Conservation (phyloP, 495 filamentous ascomycete species). For the Aspergillus panamensis region DNA sequence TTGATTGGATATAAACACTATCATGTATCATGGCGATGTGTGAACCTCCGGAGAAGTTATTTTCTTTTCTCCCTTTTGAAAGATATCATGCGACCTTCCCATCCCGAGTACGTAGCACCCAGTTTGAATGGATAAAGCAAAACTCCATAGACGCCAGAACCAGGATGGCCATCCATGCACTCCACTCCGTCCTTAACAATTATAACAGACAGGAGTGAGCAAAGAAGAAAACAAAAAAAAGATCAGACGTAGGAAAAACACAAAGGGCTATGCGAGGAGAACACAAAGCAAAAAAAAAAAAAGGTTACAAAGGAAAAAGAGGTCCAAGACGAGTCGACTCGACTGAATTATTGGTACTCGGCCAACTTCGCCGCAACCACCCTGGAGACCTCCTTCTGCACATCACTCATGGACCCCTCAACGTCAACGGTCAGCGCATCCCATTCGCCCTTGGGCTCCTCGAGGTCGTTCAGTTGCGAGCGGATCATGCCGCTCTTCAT, state of each 20-base stretch:
- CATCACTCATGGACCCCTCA: slow-evolving; percentile 56
- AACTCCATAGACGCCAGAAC: slow-evolving; percentile 27
- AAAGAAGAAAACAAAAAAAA: slow-evolving; percentile 4
- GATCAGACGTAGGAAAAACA: slow-evolving; percentile 1
- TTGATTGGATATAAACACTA: too few relatives aligned
- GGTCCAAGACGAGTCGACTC: slow-evolving; percentile 15
- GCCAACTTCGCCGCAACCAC: slow-evolving; percentile 45
- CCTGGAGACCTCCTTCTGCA: slow-evolving; percentile 61
- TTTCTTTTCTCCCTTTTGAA: background rate
- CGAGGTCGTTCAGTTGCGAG: slow-evolving; percentile 80
- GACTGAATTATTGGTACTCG: slow-evolving; percentile 31
- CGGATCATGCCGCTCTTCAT: slow-evolving; percentile 99
- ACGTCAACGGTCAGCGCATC: slow-evolving; percentile 87
- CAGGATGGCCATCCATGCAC: slow-evolving; percentile 5
- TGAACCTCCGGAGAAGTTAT: background rate
- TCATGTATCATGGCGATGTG: too few relatives aligned
- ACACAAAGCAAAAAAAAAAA: background rate
- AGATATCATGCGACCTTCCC: background rate
- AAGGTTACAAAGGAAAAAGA: background rate
- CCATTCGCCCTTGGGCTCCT: slow-evolving; percentile 76
- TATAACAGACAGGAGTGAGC: slow-evolving; percentile 1
- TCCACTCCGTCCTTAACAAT: background rate
- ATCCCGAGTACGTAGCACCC: too few relatives aligned
- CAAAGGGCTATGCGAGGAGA: background rate
- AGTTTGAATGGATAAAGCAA: background rate